A percentile compares a stretch with the other conserved stretches of the same genome.
Conservation (phyloP, 2,329 filamentous ascomycete genomes). For the Paecilomyces sp. region DNA sequence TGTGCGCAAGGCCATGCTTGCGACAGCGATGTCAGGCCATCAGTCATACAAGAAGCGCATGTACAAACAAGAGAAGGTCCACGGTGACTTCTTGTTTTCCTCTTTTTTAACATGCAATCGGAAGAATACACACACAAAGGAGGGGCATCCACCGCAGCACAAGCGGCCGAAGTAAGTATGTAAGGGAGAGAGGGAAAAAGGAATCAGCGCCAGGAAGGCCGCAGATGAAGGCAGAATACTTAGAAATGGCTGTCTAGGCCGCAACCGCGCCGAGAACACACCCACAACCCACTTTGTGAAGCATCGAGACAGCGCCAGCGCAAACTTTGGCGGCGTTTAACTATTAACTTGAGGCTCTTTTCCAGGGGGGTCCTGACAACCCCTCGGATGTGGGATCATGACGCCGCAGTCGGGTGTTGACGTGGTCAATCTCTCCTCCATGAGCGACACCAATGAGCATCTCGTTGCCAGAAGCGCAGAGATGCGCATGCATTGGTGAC, state of each 20-base stretch:
- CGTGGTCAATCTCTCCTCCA: conserved; percentile 18
- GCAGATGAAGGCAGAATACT: background rate
- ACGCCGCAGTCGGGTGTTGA: conserved; percentile 15
- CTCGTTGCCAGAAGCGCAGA: background rate
- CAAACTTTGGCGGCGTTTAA: background rate
- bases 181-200: background rate
- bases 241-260: background rate
- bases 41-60: background rate
- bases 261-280: background rate
- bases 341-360: background rate
- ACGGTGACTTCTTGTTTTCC: too few species aligned
- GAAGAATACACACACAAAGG: background rate
- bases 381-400: background rate
- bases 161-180: background rate
- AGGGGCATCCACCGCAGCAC: background rate
- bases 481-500: background rate
- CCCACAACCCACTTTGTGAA: background rate
- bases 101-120: background rate
- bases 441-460: conserved; percentile 11
- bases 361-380: background rate
- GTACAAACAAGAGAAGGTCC: background rate
- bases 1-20: conserved; percentile 33
- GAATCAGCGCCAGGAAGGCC: background rate
- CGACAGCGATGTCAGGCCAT: conserved; percentile 15
- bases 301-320: background rate